Percentiles rank a stretch among this genome's conserved stretches.
These are phyloP conservation scores for Xylaria cubensis DNA, from an alignment of 495 filamentous ascomycete genomes.

Conservation along the genomic window DNA sequence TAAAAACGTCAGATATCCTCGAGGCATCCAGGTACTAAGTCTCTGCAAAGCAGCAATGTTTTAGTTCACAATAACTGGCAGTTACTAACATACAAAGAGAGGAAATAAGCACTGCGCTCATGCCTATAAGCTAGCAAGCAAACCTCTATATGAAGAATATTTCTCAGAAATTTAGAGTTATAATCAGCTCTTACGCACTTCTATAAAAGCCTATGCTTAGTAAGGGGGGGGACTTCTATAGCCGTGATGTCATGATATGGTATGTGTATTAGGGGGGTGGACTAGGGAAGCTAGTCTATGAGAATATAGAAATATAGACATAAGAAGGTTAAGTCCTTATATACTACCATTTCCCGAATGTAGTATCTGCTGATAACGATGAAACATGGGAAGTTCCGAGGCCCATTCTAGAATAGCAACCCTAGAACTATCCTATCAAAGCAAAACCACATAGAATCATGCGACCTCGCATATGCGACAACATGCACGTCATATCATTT, in stretches of 20 bases:
- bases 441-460: background rate
- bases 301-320: conserved; percentile 12
- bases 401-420: background rate
- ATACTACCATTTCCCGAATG: background rate
- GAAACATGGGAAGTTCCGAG: background rate
- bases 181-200: background rate
- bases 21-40: background rate
- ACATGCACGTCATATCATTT: conserved; percentile 9
- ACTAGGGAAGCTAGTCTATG: background rate
- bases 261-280: background rate
- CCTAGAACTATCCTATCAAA: background rate
- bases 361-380: background rate
- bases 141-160: background rate
- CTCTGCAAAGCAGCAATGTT: background rate
- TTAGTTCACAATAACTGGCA: background rate
- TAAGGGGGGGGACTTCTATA: background rate
- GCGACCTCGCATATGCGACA: background rate
- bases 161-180: background rate
- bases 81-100: background rate
- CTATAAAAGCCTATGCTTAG: background rate
- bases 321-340: background rate
- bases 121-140: background rate
- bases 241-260: background rate
- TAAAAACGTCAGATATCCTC: too few relatives aligned
- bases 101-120: background rate